phyloP scores from a whole-genome alignment of 2,329 filamentous ascomycete genomes.

The Microdochium trichocladiopsis region DNA sequence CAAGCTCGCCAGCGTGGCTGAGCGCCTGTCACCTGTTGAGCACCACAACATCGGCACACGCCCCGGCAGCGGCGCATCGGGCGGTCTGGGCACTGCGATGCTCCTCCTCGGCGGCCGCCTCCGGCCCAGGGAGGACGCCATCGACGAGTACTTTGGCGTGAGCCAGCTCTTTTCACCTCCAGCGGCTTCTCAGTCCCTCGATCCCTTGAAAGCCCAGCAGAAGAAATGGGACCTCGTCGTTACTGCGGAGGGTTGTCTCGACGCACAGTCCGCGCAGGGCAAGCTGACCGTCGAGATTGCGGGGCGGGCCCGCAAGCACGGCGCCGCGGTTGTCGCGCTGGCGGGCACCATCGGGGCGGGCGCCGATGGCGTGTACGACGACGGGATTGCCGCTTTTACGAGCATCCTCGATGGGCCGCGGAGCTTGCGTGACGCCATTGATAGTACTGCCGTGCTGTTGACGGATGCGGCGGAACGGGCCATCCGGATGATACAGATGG shows the following conservation, averaged over 20 bases:
- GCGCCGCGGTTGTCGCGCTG: slow-evolving; percentile 34
- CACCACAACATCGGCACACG: slow-evolving; percentile 25
- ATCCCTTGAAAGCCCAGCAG: not conserved
- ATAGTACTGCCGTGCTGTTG: slow-evolving; percentile 14
- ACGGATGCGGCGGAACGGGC: slow-evolving; percentile 18
- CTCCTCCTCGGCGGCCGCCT: slow-evolving; percentile 37
- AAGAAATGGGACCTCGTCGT: slow-evolving; percentile 38
- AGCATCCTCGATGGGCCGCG: slow-evolving; percentile 20
- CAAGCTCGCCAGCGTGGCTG: slow-evolving; percentile 26
- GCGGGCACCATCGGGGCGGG: slow-evolving; percentile 25
- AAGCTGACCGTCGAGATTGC: slow-evolving; percentile 48
- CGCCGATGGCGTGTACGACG: slow-evolving; percentile 22
- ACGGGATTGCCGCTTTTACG: slow-evolving; percentile 23
- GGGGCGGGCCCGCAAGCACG: slow-evolving; percentile 33
- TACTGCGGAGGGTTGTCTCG: slow-evolving; percentile 45
- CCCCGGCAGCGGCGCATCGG: slow-evolving; percentile 43
- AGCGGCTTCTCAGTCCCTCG: not conserved
- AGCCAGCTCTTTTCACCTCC: slow-evolving; percentile 30
- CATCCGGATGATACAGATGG: slow-evolving; percentile 15
- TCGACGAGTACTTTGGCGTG: slow-evolving; percentile 42
- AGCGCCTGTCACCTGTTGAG: slow-evolving; percentile 15
- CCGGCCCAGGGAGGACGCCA: slow-evolving; percentile 38
- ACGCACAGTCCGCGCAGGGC: slow-evolving; percentile 41
- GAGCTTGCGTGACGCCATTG: slow-evolving; percentile 18
- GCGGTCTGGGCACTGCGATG: slow-evolving; percentile 43